A percentile compares a stretch with the other conserved stretches of the same genome.
Evolutionary conservation across 371 early-diverging fungal species (phyloP).

Genomic region (Enteropsectra breve): DNA sequence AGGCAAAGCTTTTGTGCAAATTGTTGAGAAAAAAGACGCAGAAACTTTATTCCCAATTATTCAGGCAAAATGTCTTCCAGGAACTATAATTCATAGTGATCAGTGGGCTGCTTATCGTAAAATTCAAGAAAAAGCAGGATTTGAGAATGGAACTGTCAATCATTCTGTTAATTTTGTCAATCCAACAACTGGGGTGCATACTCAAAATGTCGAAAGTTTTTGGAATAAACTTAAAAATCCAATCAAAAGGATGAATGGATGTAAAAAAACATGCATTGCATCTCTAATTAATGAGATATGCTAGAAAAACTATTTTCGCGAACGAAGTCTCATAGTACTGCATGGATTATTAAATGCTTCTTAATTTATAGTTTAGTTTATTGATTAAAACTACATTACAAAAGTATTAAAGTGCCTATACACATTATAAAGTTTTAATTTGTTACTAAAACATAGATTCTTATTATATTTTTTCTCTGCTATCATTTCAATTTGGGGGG

Average conservation of each 20-base stretch:
- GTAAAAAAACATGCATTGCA: too few species aligned
- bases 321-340: too few species aligned
- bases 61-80: conserved; percentile 2
- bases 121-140: conserved; percentile 7
- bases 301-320: too few species aligned
- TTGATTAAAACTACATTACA: too few species aligned
- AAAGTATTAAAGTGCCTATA: too few species aligned
- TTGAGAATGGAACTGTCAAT: conserved; percentile 27
- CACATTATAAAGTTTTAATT: too few species aligned
- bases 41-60: conserved; percentile 13
- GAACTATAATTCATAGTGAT: conserved; percentile 16
- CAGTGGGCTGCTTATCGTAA: neutral
- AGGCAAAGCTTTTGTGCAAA: neutral
- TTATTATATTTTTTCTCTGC: too few species aligned
- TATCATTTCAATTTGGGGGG: too few species aligned
- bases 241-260: conserved; percentile 11
- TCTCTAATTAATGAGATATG: too few species aligned
- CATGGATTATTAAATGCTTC: too few species aligned
- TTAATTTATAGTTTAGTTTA: too few species aligned
- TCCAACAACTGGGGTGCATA: conserved; percentile 1
- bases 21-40: neutral
- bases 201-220: conserved; percentile 23
- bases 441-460: too few species aligned
- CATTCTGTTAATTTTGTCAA: conserved; percentile 24
- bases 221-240: conserved; percentile 21